Percentiles rank a stretch among this genome's conserved stretches.
Evolutionary conservation across 139 green algal species (phyloP).

Genomic region (Coelastrella sp.): DNA sequence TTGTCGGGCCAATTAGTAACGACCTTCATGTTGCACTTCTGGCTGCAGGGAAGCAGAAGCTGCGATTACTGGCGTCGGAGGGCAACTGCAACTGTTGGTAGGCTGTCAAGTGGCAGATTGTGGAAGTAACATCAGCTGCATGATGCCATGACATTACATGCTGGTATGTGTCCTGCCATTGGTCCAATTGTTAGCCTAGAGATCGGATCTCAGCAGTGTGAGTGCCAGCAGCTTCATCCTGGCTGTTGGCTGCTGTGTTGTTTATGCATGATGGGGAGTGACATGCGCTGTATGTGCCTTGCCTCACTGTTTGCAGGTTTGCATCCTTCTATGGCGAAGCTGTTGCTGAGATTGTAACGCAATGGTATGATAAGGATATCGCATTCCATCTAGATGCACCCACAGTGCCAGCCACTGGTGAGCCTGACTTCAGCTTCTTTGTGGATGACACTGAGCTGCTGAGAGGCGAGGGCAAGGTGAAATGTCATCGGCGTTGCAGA

Average conservation of each 20-base stretch:
- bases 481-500: too few relatives aligned
- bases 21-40: background rate
- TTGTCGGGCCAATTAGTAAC: background rate
- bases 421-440: background rate
- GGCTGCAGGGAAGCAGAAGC: background rate
- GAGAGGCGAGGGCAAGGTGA: conserved; percentile 5
- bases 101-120: background rate
- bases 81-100: background rate
- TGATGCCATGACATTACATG: background rate
- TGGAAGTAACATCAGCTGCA: background rate
- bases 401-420: background rate
- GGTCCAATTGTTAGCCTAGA: background rate
- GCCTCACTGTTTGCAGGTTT: background rate
- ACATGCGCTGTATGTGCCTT: background rate
- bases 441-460: background rate
- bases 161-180: background rate
- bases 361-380: background rate
- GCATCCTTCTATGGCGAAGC: background rate
- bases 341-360: background rate
- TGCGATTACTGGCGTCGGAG: background rate
- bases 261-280: background rate
- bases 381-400: background rate
- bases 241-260: background rate
- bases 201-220: background rate
- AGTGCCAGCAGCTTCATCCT: background rate